Percentiles rank a stretch among this genome's conserved stretches.
Conservation (phyloP, 2,329 filamentous ascomycete genomes). For the Septoria petroselini region DNA sequence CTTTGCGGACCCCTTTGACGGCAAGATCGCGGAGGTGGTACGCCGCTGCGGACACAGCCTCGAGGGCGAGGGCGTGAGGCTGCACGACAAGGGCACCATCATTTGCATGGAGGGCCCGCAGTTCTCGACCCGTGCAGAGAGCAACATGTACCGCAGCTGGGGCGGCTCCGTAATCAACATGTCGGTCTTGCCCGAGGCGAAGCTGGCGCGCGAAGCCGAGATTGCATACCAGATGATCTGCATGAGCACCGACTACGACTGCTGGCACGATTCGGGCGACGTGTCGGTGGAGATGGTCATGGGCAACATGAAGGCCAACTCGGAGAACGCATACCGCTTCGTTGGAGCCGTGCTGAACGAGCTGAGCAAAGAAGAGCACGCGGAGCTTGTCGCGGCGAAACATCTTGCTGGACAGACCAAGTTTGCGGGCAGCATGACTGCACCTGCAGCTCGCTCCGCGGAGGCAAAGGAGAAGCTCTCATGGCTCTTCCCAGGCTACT, state of each 20-base stretch:
- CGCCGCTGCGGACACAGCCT: slow-evolving; percentile 71
- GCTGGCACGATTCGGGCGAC: slow-evolving; percentile 78
- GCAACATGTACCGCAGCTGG: slow-evolving; percentile 90
- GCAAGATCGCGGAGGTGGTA: slow-evolving; percentile 70
- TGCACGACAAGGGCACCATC: slow-evolving; percentile 81
- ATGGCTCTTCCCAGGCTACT: slow-evolving; percentile 86
- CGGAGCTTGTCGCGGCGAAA: slow-evolving; percentile 71
- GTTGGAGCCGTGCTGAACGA: slow-evolving; percentile 85
- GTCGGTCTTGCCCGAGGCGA: slow-evolving; percentile 91
- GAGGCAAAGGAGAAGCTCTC: slow-evolving; percentile 76
- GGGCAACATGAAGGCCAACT: slow-evolving; percentile 91
- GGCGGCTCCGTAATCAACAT: slow-evolving; percentile 97
- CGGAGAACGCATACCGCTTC: slow-evolving; percentile 79
- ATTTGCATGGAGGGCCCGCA: slow-evolving; percentile 99
- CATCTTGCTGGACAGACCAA: slow-evolving; percentile 74
- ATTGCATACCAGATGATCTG: slow-evolving; percentile 97
- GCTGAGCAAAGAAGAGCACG: slow-evolving; percentile 72
- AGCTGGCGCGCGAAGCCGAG: slow-evolving; percentile 93
- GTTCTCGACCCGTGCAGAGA: slow-evolving; percentile 94
- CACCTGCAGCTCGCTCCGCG: slow-evolving; percentile 66
- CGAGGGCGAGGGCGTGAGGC: slow-evolving; percentile 75
- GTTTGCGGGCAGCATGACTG: slow-evolving; percentile 80
- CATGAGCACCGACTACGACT: slow-evolving; percentile 99
- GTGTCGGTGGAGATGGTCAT: slow-evolving; percentile 97
- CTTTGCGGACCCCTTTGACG: slow-evolving; percentile 94